Evolutionary conservation across 805 yeast species (phyloP), one percentile per base, ranked within the genome.

Genomic region (Kluyveromyces wickerhamii): DNA sequence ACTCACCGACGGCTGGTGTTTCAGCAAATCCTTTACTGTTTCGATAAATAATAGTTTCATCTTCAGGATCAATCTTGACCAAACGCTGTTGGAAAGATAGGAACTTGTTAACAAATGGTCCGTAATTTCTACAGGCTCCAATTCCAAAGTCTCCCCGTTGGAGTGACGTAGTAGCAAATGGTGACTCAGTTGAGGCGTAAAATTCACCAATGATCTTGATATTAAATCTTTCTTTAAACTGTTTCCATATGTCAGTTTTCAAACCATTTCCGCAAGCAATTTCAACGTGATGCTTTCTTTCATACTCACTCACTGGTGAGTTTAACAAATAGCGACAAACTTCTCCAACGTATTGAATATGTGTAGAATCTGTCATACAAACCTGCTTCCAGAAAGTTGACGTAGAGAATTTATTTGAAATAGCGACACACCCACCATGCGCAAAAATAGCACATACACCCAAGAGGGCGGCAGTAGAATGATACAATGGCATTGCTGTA

Each of bases 401-500:
- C 5, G 89, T 78, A 1, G 94, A 82, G 56, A 89, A 88, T 56
- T 82, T 84, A 43, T 77, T 78, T 18, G 89, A 77, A 16, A 89
- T 57, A 0, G 92, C 82, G 31, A 81, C 73, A 43, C 87, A 74
- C 1, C 81, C 92, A 32, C 95, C 95, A 27, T 61, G 63, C 19
- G 71, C 63, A 31, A 74, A 57, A 0, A 79, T 66, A 1, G 94
- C 87, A 50, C 88, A 67, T 5, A 80, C 74, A 9, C 96, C 96
- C 36, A 88, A 61, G 59, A 86, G 70, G 0, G 95, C 82, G 3
- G 96, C 96, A 0, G 96, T 88, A 1, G 95, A 85, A 57, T 88
- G 97, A 54, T 89, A 88, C 40, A 89, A 64, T 2, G 97, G 97
- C 97, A 88, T 88, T 1, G 95, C 84, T 0, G 95, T 84, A 62